Base-by-base conservation (phyloP, 208 protist species). In the Porcisia hertigi region DNA sequence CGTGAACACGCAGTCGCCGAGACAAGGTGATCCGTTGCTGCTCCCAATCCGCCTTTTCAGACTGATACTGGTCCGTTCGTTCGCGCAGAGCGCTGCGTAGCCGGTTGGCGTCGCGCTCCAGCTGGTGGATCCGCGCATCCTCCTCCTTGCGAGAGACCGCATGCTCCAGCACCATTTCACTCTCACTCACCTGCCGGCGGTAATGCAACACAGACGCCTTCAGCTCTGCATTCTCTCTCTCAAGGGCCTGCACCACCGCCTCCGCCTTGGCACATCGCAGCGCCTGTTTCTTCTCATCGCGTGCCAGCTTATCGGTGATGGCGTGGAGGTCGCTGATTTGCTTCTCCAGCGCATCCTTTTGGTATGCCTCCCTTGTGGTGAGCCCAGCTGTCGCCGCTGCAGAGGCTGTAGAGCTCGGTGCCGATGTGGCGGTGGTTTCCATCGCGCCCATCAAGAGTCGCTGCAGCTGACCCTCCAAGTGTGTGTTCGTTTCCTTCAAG, bases 401-500 rank as follows among this genome's bases (percentile, higher is more conserved):
- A 23, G 53, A 11, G 39, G n/a, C 14, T 18, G 39, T 11, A 25
- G 67, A 45, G 2, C 4, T 25, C 18, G 76, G 34, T 70, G 30
- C 41, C 20, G 59, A 43, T 23, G 36, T 39, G 1, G 76, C 25
- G 23, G 54, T 57, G 39, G 64, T 9, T 49, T 81, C 71, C 39
- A 82, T 69, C 11, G 65, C 63, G 52, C 67, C 71, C 43, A 73
- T 81, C 14, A 93, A 63, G 36, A 94, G 59, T 3, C 91, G 86
- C 62, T 93, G 87, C 45, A 95, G 73, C 75, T 95, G 91, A 1
- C 91, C 91, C 65, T 95, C 88, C 1, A 95, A 74, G 45, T 91
- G 85, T 12, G 67, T 75, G 58, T 74, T 90, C 52, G 78, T 85
- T 76, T 91, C 86, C 60, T 89, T 43, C 52, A 93, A 74, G 30